A percentile compares a stretch with the other conserved stretches of the same genome.
Evolutionary conservation across 768 basidiomycete genomes (phyloP).

Genomic region (Trametopsis cervina): DNA sequence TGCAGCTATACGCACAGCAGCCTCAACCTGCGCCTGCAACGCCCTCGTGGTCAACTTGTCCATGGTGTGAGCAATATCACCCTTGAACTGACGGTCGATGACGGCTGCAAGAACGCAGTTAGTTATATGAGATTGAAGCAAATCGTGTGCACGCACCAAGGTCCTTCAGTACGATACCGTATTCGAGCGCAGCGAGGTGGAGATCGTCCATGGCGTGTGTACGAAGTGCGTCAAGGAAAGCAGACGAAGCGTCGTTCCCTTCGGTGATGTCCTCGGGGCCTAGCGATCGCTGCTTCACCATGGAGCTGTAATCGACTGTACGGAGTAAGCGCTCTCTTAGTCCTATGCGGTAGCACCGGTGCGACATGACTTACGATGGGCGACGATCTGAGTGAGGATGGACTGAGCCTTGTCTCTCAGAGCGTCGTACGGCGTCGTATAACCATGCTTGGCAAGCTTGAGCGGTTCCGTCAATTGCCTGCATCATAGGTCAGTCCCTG

Average conservation of each 20-base stretch:
- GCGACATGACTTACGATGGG: slow-evolving; percentile 47
- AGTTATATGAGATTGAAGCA: not conserved
- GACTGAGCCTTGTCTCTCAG: slow-evolving; percentile 75
- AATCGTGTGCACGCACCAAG: slow-evolving; percentile 39
- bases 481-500: not conserved
- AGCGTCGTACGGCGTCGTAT: slow-evolving; percentile 76
- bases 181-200: slow-evolving; percentile 73
- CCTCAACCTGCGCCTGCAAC: slow-evolving; percentile 82
- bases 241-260: slow-evolving; percentile 58
- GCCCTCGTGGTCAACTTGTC: slow-evolving; percentile 80
- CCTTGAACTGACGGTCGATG: slow-evolving; percentile 85
- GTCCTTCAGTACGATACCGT: slow-evolving; percentile 79
- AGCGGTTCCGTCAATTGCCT: slow-evolving; percentile 48
- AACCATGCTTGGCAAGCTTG: slow-evolving; percentile 75
- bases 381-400: slow-evolving; percentile 80
- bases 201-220: slow-evolving; percentile 86
- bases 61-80: slow-evolving; percentile 81
- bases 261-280: slow-evolving; percentile 74
- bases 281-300: slow-evolving; percentile 76
- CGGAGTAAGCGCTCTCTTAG: too few species aligned
- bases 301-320: slow-evolving; percentile 46
- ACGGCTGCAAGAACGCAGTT: slow-evolving; percentile 43
- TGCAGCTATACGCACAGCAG: slow-evolving; percentile 45
- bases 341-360: not conserved
- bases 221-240: slow-evolving; percentile 76